phyloP scores from a whole-genome alignment of 257 asterid genomes.

The Eustoma russellianum region DNA sequence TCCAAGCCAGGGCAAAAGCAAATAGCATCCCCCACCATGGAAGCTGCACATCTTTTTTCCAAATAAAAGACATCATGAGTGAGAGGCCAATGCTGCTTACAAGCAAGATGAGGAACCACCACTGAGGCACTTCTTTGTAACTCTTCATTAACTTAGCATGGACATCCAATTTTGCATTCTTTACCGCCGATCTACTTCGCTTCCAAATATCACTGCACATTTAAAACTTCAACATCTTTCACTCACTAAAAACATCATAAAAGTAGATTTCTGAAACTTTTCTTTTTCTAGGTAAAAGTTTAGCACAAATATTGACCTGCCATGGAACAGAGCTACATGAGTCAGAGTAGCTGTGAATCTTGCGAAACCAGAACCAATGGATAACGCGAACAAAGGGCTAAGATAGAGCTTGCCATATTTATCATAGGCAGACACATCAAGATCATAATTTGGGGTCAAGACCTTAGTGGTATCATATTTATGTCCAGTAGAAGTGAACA shows the following conservation, averaged over 20 bases:
- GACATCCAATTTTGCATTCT: constrained; percentile 52
- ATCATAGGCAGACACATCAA: constrained; percentile 53
- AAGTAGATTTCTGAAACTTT: too few species aligned
- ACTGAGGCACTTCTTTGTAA: constrained; percentile 81
- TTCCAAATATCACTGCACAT: constrained; percentile 66
- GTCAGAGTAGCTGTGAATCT: constrained; percentile 72
- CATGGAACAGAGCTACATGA: constrained; percentile 72
- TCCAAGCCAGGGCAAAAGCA: constrained; percentile 73
- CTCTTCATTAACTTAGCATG: constrained; percentile 67
- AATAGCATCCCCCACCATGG: constrained; percentile 98
- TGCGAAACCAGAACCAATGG: constrained; percentile 85
- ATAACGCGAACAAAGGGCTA: constrained; percentile 74
- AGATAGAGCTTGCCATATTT: constrained; percentile 68
- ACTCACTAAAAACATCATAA: background rate
- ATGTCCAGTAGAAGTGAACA: constrained; percentile 57
- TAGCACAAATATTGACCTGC: constrained; percentile 35
- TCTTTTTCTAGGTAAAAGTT: too few species aligned
- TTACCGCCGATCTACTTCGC: constrained; percentile 57
- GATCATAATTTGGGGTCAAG: constrained; percentile 67
- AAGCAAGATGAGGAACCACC: constrained; percentile 76
- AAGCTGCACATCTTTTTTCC: constrained; percentile 74
- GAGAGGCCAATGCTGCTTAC: constrained; percentile 54
- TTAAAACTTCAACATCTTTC: background rate
- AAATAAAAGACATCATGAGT: constrained; percentile 56
- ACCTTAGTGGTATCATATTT: constrained; percentile 59